Evolutionary conservation across 2,329 filamentous ascomycete genomes (phyloP), one percentile per base, ranked within the genome.

Genomic region (Fusarium drepaniforme): DNA sequence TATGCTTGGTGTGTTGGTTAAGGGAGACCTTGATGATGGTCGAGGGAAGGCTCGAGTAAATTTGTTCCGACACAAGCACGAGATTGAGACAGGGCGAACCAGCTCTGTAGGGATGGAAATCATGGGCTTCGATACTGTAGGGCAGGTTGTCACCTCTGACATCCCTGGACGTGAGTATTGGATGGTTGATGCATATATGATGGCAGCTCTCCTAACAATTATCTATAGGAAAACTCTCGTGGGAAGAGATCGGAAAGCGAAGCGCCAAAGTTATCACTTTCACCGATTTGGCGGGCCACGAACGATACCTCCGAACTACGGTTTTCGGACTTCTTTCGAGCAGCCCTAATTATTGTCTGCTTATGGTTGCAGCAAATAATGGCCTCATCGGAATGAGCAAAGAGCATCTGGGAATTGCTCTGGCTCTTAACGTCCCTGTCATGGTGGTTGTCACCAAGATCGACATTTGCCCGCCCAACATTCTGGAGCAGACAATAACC

Each of bases 371-470:
- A 15, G 97, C 97, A 21, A 99, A 99, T 80, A 98, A 99, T 81
- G 97, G 97, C 5, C 87, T 99, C 56, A 94, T 98, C 57, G 97
- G 97, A 23, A 99, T 98, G 97, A 97, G 94, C 84, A 97, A 97
- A 88, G 97, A 99, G 86, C 97, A 99, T 83, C 86, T 99, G 5
- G 97, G 97, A 18, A 98, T 99, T 74, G 96, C 97, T 0, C 87
- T 98, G 37, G 96, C 97, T 1, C 87, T 99, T 62, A 98, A 98
- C 80, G 96, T 99, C 13, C 97, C 97, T 0, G 95, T 99, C 77
- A 97, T 99, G 94, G 96, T 98, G 5, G 93, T 98, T 75, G 92
- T 98, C 73, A 99, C 96, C 83, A 99, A 98, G 86, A 98, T 98
- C 75, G 97, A 98, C 82, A 98, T 98, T 66, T 98, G 97, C 83